These are phyloP conservation scores for Betula pendula DNA, from an alignment of 306 rosid genomes.

Conservation along the genomic window DNA sequence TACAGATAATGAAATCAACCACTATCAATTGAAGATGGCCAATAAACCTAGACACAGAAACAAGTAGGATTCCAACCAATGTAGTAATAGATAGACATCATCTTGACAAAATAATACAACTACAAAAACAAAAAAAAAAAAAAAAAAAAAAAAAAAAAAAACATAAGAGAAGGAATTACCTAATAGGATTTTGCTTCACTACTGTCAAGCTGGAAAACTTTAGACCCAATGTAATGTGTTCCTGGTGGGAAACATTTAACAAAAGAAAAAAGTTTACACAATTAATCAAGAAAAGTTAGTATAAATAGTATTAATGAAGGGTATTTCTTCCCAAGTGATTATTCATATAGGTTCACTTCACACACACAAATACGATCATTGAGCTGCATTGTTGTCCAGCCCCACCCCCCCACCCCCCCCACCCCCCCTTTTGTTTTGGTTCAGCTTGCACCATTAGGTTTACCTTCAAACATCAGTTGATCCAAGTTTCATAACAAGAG, in stretches of 20 bases:
- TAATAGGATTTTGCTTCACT: conserved; percentile 71
- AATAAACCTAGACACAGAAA: not conserved
- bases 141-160: conserved; percentile 22
- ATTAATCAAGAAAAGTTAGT: not conserved
- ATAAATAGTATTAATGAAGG: not conserved
- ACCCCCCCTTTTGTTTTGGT: too few relatives aligned
- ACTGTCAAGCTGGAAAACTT: conserved; percentile 78
- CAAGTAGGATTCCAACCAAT: not conserved
- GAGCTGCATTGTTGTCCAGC: not conserved
- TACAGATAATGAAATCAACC: not conserved
- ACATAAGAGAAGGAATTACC: conserved; percentile 50
- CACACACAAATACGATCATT: not conserved
- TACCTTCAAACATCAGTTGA: not conserved
- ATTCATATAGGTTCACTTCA: not conserved
- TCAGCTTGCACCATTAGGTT: not conserved
- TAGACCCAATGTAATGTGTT: conserved; percentile 63
- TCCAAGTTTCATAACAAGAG: not conserved
- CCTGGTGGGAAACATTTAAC: conserved; percentile 61
- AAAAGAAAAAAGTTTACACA: conserved; percentile 4
- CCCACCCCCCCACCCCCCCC: too few relatives aligned
- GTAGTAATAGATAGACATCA: not conserved
- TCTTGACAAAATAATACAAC: conserved; percentile 1
- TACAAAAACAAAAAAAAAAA: conserved; percentile 19
- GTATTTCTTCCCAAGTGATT: not conserved
- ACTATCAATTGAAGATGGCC: not conserved